A percentile compares a stretch with the other conserved stretches of the same genome.
Conservation (phyloP, 2,329 filamentous ascomycete species). For the Pseudogymnoascus sp. region DNA sequence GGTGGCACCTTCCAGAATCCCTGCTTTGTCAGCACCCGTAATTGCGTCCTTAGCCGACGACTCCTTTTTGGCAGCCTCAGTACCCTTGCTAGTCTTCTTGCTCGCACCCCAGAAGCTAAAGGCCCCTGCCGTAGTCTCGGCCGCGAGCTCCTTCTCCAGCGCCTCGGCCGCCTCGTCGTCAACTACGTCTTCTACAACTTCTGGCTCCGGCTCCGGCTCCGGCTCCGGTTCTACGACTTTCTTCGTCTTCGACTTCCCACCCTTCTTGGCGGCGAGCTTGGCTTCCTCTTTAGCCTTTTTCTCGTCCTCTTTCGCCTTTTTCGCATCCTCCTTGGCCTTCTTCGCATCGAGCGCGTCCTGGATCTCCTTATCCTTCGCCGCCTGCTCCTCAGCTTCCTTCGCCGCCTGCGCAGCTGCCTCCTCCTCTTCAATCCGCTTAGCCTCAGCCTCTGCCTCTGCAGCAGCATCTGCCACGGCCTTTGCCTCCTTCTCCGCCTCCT, state of each 20-base stretch:
- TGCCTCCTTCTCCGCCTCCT: slow-evolving; percentile 27
- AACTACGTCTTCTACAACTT: slow-evolving; percentile 18
- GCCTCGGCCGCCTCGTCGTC: slow-evolving; percentile 21
- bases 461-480: slow-evolving; percentile 2
- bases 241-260: slow-evolving; percentile 24
- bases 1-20: slow-evolving; percentile 39
- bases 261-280: slow-evolving; percentile 32
- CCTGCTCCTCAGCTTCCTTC: slow-evolving; percentile 33
- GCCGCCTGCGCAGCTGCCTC: slow-evolving; percentile 19
- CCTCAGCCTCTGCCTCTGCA: slow-evolving; percentile 26
- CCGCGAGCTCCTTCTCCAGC: slow-evolving; percentile 9
- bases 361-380: slow-evolving; percentile 31
- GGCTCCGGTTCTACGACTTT: slow-evolving; percentile 21
- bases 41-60: slow-evolving; percentile 34
- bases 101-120: slow-evolving; percentile 52
- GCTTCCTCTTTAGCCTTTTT: slow-evolving; percentile 36
- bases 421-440: slow-evolving; percentile 21
- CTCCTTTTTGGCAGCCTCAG: slow-evolving; percentile 31
- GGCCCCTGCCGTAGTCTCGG: slow-evolving; percentile 18
- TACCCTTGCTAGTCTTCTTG: slow-evolving; percentile 34
- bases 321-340: slow-evolving; percentile 32
- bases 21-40: slow-evolving; percentile 43
- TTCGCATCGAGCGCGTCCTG: slow-evolving; percentile 31
- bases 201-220: slow-evolving; percentile 19
- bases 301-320: slow-evolving; percentile 34